phyloP scores from a whole-genome alignment of 2,329 filamentous ascomycete genomes.

The Trichoderma sp. region DNA sequence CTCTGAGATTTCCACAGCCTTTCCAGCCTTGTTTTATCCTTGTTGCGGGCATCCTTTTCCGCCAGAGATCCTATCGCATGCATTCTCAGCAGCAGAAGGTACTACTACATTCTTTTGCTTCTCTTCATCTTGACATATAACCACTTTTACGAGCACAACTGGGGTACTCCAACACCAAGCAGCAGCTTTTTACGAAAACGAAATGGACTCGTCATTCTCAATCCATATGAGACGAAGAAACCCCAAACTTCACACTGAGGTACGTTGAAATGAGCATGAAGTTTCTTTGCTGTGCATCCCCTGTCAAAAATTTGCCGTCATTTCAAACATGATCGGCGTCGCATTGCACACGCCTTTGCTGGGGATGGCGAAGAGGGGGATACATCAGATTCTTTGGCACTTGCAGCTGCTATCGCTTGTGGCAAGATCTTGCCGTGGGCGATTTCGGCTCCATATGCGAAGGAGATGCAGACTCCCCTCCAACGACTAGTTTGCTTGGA shows the following conservation, averaged over 20 bases:
- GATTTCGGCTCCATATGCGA: slow-evolving; percentile 24
- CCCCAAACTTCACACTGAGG: slow-evolving; percentile 4
- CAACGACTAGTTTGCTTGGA: slow-evolving; percentile 28
- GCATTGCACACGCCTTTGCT: slow-evolving; percentile 9
- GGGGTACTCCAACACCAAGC: background rate
- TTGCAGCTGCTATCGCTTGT: slow-evolving; percentile 2
- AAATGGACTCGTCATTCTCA: background rate
- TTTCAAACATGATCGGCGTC: background rate
- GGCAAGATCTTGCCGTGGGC: slow-evolving; percentile 11
- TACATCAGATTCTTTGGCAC: slow-evolving; percentile 12
- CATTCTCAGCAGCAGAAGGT: slow-evolving; percentile 42
- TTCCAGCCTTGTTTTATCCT: background rate
- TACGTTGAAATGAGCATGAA: slow-evolving; percentile 4
- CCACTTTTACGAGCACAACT: background rate
- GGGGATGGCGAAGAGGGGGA: background rate
- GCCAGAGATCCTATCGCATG: slow-evolving; percentile 35
- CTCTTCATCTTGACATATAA: background rate
- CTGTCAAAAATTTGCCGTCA: background rate
- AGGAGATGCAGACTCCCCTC: slow-evolving; percentile 28
- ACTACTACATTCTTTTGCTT: slow-evolving; percentile 22
- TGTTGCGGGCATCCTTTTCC: background rate
- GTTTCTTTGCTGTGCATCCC: slow-evolving; percentile 1
- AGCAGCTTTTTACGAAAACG: background rate
- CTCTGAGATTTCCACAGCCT: background rate
- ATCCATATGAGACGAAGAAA: background rate